Base-by-base conservation (phyloP, 345 rosid genomes). In the Streptanthus diversifolius region DNA sequence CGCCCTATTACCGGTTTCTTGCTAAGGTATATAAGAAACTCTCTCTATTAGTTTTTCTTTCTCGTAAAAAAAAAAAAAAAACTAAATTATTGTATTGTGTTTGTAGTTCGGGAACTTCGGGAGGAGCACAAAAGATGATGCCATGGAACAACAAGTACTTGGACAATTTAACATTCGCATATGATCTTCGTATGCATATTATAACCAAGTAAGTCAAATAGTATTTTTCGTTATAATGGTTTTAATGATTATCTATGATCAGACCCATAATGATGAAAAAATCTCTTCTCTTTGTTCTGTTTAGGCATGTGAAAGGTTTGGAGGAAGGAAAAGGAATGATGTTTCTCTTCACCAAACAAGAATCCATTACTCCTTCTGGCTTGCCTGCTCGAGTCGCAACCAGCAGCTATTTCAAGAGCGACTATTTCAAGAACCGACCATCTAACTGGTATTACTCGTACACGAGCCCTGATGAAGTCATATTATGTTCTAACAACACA, bases 91-190 rank as follows among this genome's bases (percentile, higher is more conserved):
- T 36, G 22, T 17, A 62, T 25, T 37, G 30, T 37, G 4, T 41
- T 41, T 82, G 63, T 85, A 93, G 98, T 84, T 90, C 98, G 3
- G 98, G 98, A 36, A 93, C 98, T 63, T 88, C 98, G 0, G 98
- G 93, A 33, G 97, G 98, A 47, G 85, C 79, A 54, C 97, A 93
- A 32, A 93, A 93, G 75, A 75, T 93, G 88, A 87, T 93, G 97
- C 98, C 98, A 27, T 90, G 97, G 66, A 93, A 90, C 41, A 87
- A 83, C 56, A 84, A 86, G 72, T 96, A 93, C 78, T 80, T 93
- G 85, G 84, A 90, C 64, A 80, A 90, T 47, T 86, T 90, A 70
- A 86, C 93, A 22, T 89, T 87, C 79, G 84, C 88, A 66, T 93
- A 93, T 56, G 86, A 88, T 85, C 82, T 88, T 73, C 98, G 92